Evolutionary conservation across 1,284 basidiomycete species (phyloP).

Genomic region (Boletus smithii): DNA sequence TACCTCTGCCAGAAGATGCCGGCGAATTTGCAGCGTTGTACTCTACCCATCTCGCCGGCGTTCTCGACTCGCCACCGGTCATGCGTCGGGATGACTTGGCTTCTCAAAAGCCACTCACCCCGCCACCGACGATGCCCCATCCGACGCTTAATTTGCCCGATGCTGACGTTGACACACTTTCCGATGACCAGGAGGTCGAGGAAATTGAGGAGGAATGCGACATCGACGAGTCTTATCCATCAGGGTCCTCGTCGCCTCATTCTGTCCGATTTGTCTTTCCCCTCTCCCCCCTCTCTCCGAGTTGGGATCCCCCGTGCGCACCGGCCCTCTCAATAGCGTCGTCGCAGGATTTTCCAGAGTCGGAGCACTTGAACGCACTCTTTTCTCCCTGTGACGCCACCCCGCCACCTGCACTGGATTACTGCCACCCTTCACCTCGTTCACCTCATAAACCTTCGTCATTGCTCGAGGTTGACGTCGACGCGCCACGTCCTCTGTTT

Average conservation of each 20-base stretch:
- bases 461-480: conserved; percentile 27
- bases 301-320: conserved; percentile 23
- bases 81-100: conserved; percentile 32
- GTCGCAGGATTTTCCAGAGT: conserved; percentile 18
- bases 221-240: conserved; percentile 20
- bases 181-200: conserved; percentile 12
- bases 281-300: conserved; percentile 39
- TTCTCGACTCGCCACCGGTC: conserved; percentile 36
- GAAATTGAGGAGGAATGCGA: conserved; percentile 22
- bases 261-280: conserved; percentile 18
- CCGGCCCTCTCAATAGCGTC: conserved; percentile 14
- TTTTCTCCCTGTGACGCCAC: conserved; percentile 19
- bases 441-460: conserved; percentile 22
- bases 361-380: conserved; percentile 18
- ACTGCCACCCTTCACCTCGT: conserved; percentile 13
- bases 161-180: conserved; percentile 18
- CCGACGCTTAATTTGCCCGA: conserved; percentile 37
- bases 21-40: conserved; percentile 18
- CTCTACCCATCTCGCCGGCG: conserved; percentile 23
- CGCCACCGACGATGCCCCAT: conserved; percentile 42
- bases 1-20: conserved; percentile 34
- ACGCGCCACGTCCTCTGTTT: conserved; percentile 17
- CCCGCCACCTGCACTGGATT: conserved; percentile 16
- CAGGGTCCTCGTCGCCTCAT: conserved; percentile 17
- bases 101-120: conserved; percentile 37